phyloP scores from a whole-genome alignment of 176 grass and related monocot genomes.

The Ensete glaucum region DNA sequence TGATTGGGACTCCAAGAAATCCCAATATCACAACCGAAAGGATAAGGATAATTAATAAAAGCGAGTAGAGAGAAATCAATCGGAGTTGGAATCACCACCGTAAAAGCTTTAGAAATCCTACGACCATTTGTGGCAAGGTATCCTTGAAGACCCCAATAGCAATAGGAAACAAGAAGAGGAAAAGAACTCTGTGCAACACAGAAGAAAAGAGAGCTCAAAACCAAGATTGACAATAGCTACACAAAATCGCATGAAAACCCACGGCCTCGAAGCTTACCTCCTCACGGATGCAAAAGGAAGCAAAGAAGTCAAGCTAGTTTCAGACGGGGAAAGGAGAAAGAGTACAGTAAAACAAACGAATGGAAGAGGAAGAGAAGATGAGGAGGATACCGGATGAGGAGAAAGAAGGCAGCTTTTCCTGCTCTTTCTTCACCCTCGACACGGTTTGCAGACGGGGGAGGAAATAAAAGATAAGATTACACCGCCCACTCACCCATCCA shows the following conservation, averaged over 20 bases:
- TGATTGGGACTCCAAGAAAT: background rate
- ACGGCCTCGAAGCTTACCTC: background rate
- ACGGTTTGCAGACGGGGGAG: constrained; percentile 14
- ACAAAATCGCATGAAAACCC: background rate
- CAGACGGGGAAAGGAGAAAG: background rate
- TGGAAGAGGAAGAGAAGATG: background rate
- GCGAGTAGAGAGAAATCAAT: no score
- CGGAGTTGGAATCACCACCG: background rate
- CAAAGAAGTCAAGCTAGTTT: constrained; percentile 1
- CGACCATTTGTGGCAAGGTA: background rate
- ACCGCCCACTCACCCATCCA: constrained; percentile 72
- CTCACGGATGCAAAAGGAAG: background rate
- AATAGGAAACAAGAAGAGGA: background rate
- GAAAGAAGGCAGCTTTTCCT: constrained; percentile 14
- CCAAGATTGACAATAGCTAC: background rate
- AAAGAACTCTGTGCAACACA: background rate
- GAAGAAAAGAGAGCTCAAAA: background rate
- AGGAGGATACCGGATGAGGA: constrained; percentile 1
- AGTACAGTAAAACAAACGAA: background rate
- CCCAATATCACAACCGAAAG: background rate
- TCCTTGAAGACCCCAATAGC: background rate
- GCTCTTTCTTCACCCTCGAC: constrained; percentile 17
- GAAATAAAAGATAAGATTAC: constrained; percentile 39
- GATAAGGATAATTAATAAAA: no score
- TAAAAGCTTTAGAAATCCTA: background rate